Evolutionary conservation across 169 alveolate species (phyloP).

Genomic region (Plasmodium gallinaceum): DNA sequence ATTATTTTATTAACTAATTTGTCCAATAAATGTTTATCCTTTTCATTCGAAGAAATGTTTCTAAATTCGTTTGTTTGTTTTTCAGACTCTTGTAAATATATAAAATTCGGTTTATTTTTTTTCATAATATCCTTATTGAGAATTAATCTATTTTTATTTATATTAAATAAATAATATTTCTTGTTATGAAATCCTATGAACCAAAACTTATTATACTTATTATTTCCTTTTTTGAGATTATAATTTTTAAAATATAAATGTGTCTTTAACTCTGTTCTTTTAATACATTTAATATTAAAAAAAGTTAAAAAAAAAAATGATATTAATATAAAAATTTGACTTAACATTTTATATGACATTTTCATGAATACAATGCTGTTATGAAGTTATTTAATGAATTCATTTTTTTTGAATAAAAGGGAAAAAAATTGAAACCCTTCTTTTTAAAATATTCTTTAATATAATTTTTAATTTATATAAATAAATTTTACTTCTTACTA

Average conservation of each 20-base stretch:
- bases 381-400: too few relatives aligned
- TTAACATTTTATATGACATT: slow-evolving; percentile 19
- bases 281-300: slow-evolving; percentile 51
- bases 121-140: slow-evolving; percentile 29
- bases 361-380: too few relatives aligned
- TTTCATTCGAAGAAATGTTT: slow-evolving; percentile 22
- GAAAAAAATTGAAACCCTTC: too few relatives aligned
- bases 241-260: slow-evolving; percentile 16
- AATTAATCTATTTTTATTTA: slow-evolving; percentile 45
- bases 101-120: slow-evolving; percentile 26
- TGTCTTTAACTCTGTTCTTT: slow-evolving; percentile 8
- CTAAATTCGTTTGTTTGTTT: slow-evolving; percentile 33
- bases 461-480: too few relatives aligned
- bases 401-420: too few relatives aligned
- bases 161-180: slow-evolving; percentile 18
- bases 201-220: slow-evolving; percentile 15
- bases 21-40: slow-evolving; percentile 33
- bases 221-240: slow-evolving; percentile 6
- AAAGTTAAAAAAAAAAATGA: slow-evolving; percentile 19
- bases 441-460: too few relatives aligned
- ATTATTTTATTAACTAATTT: slow-evolving; percentile 15
- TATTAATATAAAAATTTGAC: slow-evolving; percentile 11
- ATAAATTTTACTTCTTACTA: too few relatives aligned
- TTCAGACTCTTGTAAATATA: slow-evolving; percentile 54
- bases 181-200: slow-evolving; percentile 60